A percentile compares a stretch with the other conserved stretches of the same genome.
phyloP scores from a whole-genome alignment of 2,329 filamentous ascomycete species.

The Colletotrichum limetticola region DNA sequence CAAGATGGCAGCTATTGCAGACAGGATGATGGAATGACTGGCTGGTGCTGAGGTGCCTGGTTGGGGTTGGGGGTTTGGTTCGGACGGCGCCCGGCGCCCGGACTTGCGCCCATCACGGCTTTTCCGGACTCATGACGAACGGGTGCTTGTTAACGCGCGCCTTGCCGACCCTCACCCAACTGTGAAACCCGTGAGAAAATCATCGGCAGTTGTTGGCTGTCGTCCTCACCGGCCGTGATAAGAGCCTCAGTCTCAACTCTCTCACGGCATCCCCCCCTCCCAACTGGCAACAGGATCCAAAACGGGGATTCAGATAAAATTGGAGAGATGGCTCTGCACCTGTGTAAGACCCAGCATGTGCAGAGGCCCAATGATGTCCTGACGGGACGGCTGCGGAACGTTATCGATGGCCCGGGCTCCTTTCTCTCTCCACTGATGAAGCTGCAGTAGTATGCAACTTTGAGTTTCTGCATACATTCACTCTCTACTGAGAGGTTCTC shows the following conservation, averaged over 20 bases:
- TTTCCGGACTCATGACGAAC: not conserved
- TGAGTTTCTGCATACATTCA: not conserved
- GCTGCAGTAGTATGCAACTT: conserved; percentile 11
- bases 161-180: not conserved
- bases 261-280: not conserved
- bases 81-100: not conserved
- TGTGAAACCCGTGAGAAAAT: not conserved
- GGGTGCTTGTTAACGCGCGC: not conserved
- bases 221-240: not conserved
- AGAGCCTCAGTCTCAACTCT: not conserved
- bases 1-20: not conserved
- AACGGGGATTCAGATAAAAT: not conserved
- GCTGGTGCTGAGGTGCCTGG: not conserved
- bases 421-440: not conserved
- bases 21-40: not conserved
- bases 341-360: not conserved
- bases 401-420: not conserved
- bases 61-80: not conserved
- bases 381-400: not conserved
- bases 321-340: not conserved
- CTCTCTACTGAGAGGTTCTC: not conserved
- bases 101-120: not conserved
- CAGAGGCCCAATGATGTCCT: not conserved
- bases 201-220: not conserved
- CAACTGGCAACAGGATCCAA: not conserved